A percentile compares a stretch with the other conserved stretches of the same genome.
Conservation (phyloP, 805 yeast genomes). For the Kluyveromyces aestuarii region DNA sequence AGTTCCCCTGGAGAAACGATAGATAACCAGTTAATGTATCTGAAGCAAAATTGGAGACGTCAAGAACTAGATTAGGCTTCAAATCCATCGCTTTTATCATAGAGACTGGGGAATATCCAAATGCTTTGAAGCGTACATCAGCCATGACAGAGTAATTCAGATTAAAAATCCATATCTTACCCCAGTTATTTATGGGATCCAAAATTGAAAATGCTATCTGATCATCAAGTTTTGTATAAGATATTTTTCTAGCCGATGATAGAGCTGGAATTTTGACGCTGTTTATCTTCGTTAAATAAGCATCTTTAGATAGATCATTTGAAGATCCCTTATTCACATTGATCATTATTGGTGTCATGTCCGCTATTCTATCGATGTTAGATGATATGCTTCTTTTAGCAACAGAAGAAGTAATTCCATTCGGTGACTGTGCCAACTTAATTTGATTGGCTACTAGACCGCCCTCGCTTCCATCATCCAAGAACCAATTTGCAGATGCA, state of each 20-base stretch:
- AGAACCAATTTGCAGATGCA: constrained; percentile 6
- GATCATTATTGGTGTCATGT: constrained; percentile 1
- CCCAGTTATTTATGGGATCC: constrained; percentile 33
- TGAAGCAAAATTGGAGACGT: constrained; percentile 7
- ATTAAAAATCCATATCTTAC: constrained; percentile 40
- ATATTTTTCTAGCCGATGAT: constrained; percentile 27
- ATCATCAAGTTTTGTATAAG: constrained; percentile 36
- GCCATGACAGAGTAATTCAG: constrained; percentile 17
- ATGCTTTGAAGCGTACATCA: constrained; percentile 19
- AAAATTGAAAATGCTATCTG: constrained; percentile 56
- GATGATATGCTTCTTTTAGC: constrained; percentile 21
- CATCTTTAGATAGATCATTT: constrained; percentile 49
- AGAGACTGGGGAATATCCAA: constrained; percentile 19
- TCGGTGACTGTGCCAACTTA: constrained; percentile 1
- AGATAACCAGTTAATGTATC: constrained; percentile 9
- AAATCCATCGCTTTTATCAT: constrained; percentile 7
- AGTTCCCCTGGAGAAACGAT: constrained; percentile 17
- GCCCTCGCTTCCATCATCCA: constrained; percentile 3
- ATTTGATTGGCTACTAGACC: not conserved
- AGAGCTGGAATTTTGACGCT: constrained; percentile 27
- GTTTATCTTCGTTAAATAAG: constrained; percentile 52
- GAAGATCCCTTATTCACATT: constrained; percentile 33
- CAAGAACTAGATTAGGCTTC: constrained; percentile 4
- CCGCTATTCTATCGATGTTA: constrained; percentile 21
- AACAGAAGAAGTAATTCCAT: not conserved